Conservation (phyloP, 2,329 filamentous ascomycete genomes). For the Pestalotiopsis sp. region DNA sequence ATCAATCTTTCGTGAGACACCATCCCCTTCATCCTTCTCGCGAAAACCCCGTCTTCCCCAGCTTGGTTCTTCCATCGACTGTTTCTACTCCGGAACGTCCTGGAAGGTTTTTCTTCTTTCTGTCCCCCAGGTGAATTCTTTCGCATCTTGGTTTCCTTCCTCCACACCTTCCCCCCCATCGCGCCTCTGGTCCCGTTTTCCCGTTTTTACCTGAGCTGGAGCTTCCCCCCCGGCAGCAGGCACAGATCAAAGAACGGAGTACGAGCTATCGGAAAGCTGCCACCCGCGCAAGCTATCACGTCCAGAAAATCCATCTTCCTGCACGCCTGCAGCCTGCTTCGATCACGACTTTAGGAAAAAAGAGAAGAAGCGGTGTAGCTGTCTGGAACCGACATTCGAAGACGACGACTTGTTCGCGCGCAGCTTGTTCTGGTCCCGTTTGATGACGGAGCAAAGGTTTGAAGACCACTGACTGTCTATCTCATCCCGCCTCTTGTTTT, state of each 20-base stretch:
- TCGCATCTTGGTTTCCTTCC: not conserved
- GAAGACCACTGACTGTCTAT: slow-evolving; percentile 33
- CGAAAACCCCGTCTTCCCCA: slow-evolving; percentile 6
- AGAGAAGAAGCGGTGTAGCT: slow-evolving; percentile 6
- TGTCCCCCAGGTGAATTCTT: not conserved
- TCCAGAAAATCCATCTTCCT: not conserved
- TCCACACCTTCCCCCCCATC: not conserved
- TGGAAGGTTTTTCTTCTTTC: not conserved
- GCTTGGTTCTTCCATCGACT: not conserved
- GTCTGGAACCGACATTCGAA: not conserved
- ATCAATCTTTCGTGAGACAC: slow-evolving; percentile 15
- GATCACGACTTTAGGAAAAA: not conserved
- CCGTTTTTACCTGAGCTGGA: slow-evolving; percentile 2
- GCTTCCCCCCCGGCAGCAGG: not conserved
- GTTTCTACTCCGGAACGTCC: slow-evolving; percentile 2
- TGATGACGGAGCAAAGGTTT: slow-evolving; percentile 39
- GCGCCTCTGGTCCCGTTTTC: not conserved
- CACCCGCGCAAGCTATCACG: slow-evolving; percentile 1
- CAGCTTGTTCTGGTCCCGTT: slow-evolving; percentile 26
- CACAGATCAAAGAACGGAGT: slow-evolving; percentile 4
- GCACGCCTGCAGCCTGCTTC: not conserved
- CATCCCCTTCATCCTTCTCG: slow-evolving; percentile 11
- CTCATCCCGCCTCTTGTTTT: slow-evolving; percentile 25
- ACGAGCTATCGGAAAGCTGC: slow-evolving; percentile 7
- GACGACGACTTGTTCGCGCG: not conserved